Percentiles rank a stretch among this genome's conserved stretches.
Evolutionary conservation across 2,329 filamentous ascomycete species (phyloP).

Genomic region (Fusarium guadeloupense): DNA sequence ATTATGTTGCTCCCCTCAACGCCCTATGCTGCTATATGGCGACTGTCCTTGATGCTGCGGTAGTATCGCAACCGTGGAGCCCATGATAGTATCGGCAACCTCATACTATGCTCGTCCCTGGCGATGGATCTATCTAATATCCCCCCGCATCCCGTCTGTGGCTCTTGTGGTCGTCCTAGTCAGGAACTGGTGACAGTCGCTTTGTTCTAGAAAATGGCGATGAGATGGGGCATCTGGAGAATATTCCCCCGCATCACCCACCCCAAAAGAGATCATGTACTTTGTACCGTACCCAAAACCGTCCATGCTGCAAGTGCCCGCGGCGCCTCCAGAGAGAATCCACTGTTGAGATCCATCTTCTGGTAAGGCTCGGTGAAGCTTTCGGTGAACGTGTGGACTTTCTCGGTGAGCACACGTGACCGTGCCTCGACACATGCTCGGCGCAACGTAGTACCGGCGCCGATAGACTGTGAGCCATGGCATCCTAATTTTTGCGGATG

Average conservation of each 20-base stretch:
- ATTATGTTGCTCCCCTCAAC: not conserved
- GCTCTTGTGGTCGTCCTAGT: slow-evolving; percentile 37
- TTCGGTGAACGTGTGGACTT: slow-evolving; percentile 1
- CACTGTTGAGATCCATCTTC: slow-evolving; percentile 36
- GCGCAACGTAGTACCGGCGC: slow-evolving; percentile 25
- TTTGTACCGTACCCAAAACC: slow-evolving; percentile 43
- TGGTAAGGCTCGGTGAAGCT: slow-evolving; percentile 32
- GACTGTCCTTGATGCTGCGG: not conserved
- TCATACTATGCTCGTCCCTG: slow-evolving; percentile 26
- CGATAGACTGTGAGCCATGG: slow-evolving; percentile 13
- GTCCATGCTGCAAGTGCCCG: slow-evolving; percentile 43
- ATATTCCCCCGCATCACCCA: slow-evolving; percentile 41
- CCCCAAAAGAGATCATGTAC: slow-evolving; percentile 37
- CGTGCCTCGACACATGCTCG: not conserved
- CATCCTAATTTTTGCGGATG: slow-evolving; percentile 38
- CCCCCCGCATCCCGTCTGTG: slow-evolving; percentile 32
- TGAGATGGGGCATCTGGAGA: slow-evolving; percentile 44
- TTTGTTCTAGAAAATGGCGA: slow-evolving; percentile 39
- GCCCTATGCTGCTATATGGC: not conserved
- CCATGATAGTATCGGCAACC: slow-evolving; percentile 20
- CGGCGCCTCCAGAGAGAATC: slow-evolving; percentile 32
- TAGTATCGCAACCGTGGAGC: slow-evolving; percentile 17
- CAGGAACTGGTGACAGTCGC: slow-evolving; percentile 39
- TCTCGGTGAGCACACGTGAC: slow-evolving; percentile 31
- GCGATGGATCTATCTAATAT: slow-evolving; percentile 29